Evolutionary conservation across 139 green algal genomes (phyloP).

Genomic region (Diplosphaera chodatii): DNA sequence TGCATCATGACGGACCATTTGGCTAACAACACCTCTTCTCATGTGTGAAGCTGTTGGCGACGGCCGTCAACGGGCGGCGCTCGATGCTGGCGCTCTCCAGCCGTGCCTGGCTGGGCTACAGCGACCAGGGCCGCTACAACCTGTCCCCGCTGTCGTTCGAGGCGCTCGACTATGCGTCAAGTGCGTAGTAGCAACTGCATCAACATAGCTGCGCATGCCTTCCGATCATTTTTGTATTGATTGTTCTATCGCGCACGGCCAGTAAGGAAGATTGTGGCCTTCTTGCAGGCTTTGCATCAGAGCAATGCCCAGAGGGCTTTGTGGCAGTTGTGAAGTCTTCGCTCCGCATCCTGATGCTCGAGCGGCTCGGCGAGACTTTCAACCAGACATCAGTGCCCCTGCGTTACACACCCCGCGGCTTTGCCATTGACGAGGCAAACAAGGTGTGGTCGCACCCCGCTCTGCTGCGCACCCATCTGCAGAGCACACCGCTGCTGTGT

Average conservation of each 20-base stretch:
- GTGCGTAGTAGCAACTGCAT: slow-evolving; percentile 23
- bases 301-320: slow-evolving; percentile 96
- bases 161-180: slow-evolving; percentile 66
- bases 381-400: slow-evolving; percentile 72
- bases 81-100: slow-evolving; percentile 90
- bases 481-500: too few relatives aligned
- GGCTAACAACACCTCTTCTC: too few relatives aligned
- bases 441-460: too few relatives aligned
- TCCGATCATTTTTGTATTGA: too few relatives aligned
- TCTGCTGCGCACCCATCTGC: too few relatives aligned
- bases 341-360: slow-evolving; percentile 88
- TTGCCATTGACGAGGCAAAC: slow-evolving; percentile 75
- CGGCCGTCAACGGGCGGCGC: slow-evolving; percentile 53
- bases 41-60: slow-evolving; percentile 72
- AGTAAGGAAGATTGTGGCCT: not conserved
- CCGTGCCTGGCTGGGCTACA: slow-evolving; percentile 94
- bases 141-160: slow-evolving; percentile 90
- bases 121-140: slow-evolving; percentile 78
- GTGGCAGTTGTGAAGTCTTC: slow-evolving; percentile 77
- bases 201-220: too few relatives aligned
- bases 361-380: slow-evolving; percentile 90
- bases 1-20: too few relatives aligned
- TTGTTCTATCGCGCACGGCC: too few relatives aligned
- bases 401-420: slow-evolving; percentile 90
- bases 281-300: slow-evolving; percentile 74